Evolutionary conservation across 305 asterid species (phyloP).

Genomic region (Striga hermonthica): DNA sequence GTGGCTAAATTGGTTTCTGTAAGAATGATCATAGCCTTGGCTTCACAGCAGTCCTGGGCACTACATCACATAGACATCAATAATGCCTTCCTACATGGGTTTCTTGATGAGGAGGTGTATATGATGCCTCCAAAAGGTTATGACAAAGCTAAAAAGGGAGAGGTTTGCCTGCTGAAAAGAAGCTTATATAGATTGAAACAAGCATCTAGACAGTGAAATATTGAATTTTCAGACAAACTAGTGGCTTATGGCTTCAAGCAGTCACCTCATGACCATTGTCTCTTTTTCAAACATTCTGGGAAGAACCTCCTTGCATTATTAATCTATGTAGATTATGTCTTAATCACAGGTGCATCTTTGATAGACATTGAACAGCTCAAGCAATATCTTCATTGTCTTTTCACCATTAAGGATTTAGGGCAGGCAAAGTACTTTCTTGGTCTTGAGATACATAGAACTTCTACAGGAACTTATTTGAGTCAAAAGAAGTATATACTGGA

Average conservation of each 20-base stretch:
- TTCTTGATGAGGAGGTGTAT: no score
- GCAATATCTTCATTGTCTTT: neutral
- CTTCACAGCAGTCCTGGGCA: no score
- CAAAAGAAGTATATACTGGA: neutral
- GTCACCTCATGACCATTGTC: neutral
- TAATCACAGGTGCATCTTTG: neutral
- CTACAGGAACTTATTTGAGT: neutral
- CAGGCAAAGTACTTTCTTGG: neutral
- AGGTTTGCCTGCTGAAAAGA: no score
- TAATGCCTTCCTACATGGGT: no score
- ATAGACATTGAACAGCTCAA: neutral
- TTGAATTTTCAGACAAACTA: no score
- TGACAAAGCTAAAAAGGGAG: no score
- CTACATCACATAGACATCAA: no score
- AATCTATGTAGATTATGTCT: neutral
- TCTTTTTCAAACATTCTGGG: neutral
- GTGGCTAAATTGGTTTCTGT: no score
- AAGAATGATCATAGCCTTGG: no score
- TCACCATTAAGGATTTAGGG: neutral
- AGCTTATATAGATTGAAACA: no score
- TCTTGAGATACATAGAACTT: neutral
- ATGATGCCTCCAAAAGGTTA: no score
- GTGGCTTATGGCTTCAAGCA: neutral
- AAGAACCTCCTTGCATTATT: neutral
- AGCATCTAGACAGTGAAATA: no score